Evolutionary conservation across 176 grass and related monocot genomes (phyloP).

Genomic region (Oryza glumipatula): DNA sequence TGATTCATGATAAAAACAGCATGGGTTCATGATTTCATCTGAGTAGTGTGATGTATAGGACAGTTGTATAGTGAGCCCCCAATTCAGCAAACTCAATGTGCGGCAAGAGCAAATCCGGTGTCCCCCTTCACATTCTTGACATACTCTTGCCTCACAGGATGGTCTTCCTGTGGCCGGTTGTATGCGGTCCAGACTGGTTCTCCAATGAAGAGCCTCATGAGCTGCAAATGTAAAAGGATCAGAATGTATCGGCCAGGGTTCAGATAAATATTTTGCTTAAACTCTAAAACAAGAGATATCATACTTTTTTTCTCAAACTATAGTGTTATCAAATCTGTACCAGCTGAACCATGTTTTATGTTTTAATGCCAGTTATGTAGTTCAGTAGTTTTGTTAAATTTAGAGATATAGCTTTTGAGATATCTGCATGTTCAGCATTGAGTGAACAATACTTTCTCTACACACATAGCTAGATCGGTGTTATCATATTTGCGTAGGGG

Average conservation of each 20-base stretch:
- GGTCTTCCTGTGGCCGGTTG: constrained; percentile 85
- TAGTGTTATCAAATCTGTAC: neutral
- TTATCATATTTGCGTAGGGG: neutral
- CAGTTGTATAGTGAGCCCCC: neutral
- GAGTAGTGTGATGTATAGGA: neutral
- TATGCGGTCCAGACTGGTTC: constrained; percentile 77
- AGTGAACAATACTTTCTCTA: neutral
- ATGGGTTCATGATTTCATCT: neutral
- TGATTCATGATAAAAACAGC: constrained; percentile 2
- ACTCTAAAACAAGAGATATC: neutral
- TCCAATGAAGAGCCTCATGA: constrained; percentile 88
- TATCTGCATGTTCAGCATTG: neutral
- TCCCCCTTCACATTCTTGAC: constrained; percentile 59
- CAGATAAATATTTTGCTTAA: neutral
- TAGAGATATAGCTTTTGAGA: neutral
- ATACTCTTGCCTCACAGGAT: constrained; percentile 80
- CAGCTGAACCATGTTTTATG: constrained; percentile 10
- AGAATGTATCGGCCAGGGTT: neutral
- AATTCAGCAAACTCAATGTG: constrained; percentile 47
- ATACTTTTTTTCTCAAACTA: neutral
- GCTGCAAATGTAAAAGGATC: constrained; percentile 43
- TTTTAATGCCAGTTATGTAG: neutral
- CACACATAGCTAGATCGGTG: neutral
- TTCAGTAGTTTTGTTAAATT: neutral
- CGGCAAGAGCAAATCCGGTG: constrained; percentile 63